Percentiles rank a stretch among this genome's conserved stretches.
These are phyloP conservation scores for Diaporthe vaccinii DNA, from an alignment of 2,329 filamentous ascomycete species.

Conservation along the genomic window DNA sequence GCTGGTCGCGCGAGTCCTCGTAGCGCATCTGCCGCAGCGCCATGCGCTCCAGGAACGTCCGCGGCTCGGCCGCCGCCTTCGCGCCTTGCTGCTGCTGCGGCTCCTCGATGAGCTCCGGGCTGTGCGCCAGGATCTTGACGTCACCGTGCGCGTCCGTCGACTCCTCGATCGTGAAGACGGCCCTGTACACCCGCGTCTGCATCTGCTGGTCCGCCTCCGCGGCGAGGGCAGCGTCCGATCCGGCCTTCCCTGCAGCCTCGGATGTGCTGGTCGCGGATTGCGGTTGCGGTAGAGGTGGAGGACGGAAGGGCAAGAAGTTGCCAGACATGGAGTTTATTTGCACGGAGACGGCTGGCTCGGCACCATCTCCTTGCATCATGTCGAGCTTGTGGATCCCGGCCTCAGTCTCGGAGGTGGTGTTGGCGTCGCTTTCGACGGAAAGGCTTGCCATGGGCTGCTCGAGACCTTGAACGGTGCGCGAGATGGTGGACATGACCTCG, in stretches of 20 bases:
- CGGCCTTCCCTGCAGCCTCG: conserved; percentile 49
- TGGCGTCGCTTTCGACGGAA: conserved; percentile 54
- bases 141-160: conserved; percentile 71
- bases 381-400: conserved; percentile 66
- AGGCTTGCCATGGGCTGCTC: conserved; percentile 70
- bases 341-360: conserved; percentile 71
- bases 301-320: conserved; percentile 83
- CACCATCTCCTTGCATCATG: conserved; percentile 68
- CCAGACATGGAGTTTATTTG: conserved; percentile 78
- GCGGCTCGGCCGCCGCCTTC: conserved; percentile 47
- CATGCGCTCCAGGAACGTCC: conserved; percentile 79
- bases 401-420: conserved; percentile 55
- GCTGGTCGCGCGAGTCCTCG: conserved; percentile 65
- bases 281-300: conserved; percentile 83
- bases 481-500: conserved; percentile 77
- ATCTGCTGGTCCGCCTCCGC: conserved; percentile 54
- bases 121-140: conserved; percentile 72
- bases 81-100: conserved; percentile 48
- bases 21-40: conserved; percentile 73
- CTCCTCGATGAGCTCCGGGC: conserved; percentile 68
- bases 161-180: conserved; percentile 77
- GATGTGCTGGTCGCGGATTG: conserved; percentile 55
- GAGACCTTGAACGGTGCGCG: conserved; percentile 69
- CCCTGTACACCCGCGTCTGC: conserved; percentile 71
- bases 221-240: conserved; percentile 46